phyloP scores from a whole-genome alignment of 768 basidiomycete species.

The Auricularia heimuer region DNA sequence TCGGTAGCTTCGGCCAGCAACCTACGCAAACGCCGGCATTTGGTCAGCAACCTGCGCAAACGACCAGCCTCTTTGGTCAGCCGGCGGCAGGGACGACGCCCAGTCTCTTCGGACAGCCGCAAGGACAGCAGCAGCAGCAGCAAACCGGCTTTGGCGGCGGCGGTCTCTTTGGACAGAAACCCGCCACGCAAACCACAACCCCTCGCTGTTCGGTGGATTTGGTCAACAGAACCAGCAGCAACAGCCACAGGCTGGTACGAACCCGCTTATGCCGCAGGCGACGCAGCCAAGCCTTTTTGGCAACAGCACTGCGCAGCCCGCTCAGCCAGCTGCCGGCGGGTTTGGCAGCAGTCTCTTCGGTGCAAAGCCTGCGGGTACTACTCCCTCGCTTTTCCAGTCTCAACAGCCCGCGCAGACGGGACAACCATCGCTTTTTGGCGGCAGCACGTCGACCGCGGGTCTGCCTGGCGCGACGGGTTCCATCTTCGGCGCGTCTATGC shows the following conservation, averaged over 20 bases:
- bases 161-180: slow-evolving; percentile 9
- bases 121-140: slow-evolving; percentile 10
- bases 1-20: slow-evolving; percentile 17
- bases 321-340: slow-evolving; percentile 11
- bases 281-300: slow-evolving; percentile 1
- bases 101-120: slow-evolving; percentile 20
- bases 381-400: slow-evolving; percentile 17
- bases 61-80: slow-evolving; percentile 23
- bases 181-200: background rate
- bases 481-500: slow-evolving; percentile 1
- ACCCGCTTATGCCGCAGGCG: background rate
- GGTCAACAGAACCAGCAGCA: slow-evolving; percentile 15
- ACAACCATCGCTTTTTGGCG: slow-evolving; percentile 21
- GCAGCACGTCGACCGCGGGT: background rate
- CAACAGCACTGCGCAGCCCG: background rate
- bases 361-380: slow-evolving; percentile 40
- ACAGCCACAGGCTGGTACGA: slow-evolving; percentile 9
- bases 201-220: background rate
- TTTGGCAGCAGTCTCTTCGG: slow-evolving; percentile 45
- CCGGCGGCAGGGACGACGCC: slow-evolving; percentile 18
- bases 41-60: background rate
- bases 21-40: slow-evolving; percentile 13
- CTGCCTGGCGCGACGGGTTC: slow-evolving; percentile 3
- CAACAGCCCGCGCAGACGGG: slow-evolving; percentile 30
- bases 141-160: slow-evolving; percentile 7